Evolutionary conservation across 257 asterid species (phyloP).

Genomic region (Solanum lycopersicoides): DNA sequence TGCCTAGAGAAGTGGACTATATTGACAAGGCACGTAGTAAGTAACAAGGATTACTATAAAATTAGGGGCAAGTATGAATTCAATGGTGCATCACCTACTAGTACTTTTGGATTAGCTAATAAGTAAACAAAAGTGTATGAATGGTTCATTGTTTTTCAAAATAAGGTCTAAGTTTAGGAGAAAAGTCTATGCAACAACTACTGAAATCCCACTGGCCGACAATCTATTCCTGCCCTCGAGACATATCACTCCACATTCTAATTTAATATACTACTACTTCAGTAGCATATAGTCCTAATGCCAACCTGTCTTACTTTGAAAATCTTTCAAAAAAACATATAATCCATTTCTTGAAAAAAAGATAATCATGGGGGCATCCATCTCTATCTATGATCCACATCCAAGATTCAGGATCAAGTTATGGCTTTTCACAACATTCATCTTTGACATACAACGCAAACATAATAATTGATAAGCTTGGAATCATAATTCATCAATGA

Average conservation of each 20-base stretch:
- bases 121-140: background rate
- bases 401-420: conserved; percentile 10
- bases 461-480: conserved; percentile 4
- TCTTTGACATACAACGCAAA: background rate
- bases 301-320: conserved; percentile 54
- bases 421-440: conserved; percentile 1
- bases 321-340: conserved; percentile 21
- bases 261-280: conserved; percentile 6
- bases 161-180: conserved; percentile 32
- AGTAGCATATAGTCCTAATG: conserved; percentile 24
- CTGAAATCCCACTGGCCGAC: conserved; percentile 29
- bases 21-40: background rate
- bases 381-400: conserved; percentile 25
- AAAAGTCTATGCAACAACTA: conserved; percentile 19
- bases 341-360: conserved; percentile 28
- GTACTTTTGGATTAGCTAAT: background rate
- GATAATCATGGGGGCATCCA: conserved; percentile 32
- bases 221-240: conserved; percentile 37
- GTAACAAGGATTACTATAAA: background rate
- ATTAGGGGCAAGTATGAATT: background rate
- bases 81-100: background rate
- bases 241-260: conserved; percentile 22
- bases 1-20: background rate
- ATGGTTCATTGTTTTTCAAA: conserved; percentile 3
- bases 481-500: background rate